A percentile compares a stretch with the other conserved stretches of the same genome.
Conservation (phyloP, 192 early-diverging fungal species). For the Coemansia sp. region DNA sequence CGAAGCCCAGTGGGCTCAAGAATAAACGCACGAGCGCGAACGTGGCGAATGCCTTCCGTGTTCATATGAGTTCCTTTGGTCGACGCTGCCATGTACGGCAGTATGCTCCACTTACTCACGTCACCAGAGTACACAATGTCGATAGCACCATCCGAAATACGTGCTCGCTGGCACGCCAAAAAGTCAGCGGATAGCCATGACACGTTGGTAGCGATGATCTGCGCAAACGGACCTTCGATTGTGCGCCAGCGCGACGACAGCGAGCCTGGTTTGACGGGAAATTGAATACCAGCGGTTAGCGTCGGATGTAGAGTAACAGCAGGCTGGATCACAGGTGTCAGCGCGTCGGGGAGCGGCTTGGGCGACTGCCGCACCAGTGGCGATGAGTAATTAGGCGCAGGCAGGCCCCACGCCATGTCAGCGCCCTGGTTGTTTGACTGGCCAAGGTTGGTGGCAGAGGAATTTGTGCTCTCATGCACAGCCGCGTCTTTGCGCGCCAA, state of each 20-base stretch:
- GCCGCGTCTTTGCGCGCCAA: not conserved
- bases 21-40: conserved; percentile 58
- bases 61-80: conserved; percentile 51
- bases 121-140: conserved; percentile 55
- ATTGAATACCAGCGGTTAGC: conserved; percentile 44
- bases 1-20: conserved; percentile 59
- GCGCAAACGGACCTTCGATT: conserved; percentile 54
- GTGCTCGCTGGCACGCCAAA: conserved; percentile 51
- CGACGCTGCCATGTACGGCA: conserved; percentile 50
- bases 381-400: conserved; percentile 47
- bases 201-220: conserved; percentile 60
- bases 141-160: conserved; percentile 57
- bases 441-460: conserved; percentile 21
- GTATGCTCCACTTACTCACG: conserved; percentile 41
- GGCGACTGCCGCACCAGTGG: conserved; percentile 45
- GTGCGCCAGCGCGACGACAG: conserved; percentile 56
- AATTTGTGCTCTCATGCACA: conserved; percentile 1
- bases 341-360: conserved; percentile 16
- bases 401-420: conserved; percentile 47
- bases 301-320: conserved; percentile 47
- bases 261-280: conserved; percentile 31
- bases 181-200: conserved; percentile 61
- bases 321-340: conserved; percentile 31
- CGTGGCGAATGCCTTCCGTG: conserved; percentile 40
- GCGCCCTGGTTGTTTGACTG: conserved; percentile 39